Conservation (phyloP, 2,329 filamentous ascomycete genomes). For the Xylariaceae sp. region DNA sequence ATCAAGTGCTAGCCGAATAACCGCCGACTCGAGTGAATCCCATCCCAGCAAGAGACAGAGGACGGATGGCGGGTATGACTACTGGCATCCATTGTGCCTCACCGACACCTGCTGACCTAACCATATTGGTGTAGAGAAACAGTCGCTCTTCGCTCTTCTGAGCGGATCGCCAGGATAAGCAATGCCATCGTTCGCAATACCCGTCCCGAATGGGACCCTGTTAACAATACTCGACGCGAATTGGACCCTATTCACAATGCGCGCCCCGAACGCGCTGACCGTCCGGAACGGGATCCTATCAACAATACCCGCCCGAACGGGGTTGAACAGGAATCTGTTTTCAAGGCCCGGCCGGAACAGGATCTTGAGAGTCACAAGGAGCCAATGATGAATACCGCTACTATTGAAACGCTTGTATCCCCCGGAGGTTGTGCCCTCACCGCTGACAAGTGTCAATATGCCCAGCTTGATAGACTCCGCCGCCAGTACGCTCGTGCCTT, state of each 20-base stretch:
- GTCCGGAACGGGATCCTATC: neutral
- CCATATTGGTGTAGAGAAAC: neutral
- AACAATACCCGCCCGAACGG: neutral
- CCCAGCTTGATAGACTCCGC: slow-evolving; percentile 2
- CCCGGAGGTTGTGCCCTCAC: neutral
- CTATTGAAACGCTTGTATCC: neutral
- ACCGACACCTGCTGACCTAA: neutral
- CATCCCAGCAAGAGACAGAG: neutral
- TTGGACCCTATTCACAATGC: neutral
- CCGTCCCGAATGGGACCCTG: neutral
- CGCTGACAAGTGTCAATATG: slow-evolving; percentile 10
- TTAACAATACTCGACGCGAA: neutral
- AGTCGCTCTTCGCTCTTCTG: neutral
- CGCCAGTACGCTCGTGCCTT: slow-evolving; percentile 8
- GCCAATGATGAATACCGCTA: slow-evolving; percentile 6
- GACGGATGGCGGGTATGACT: neutral
- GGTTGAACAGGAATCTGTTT: neutral
- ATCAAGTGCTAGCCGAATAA: neutral
- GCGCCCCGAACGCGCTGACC: neutral
- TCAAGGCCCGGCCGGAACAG: neutral
- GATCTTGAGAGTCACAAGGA: neutral
- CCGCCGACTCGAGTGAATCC: neutral
- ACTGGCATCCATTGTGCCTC: neutral
- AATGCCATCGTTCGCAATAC: neutral
- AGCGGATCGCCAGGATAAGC: no score